Evolutionary conservation across 2,329 filamentous ascomycete species (phyloP).

Genomic region (Paraconiothyrium sp.): DNA sequence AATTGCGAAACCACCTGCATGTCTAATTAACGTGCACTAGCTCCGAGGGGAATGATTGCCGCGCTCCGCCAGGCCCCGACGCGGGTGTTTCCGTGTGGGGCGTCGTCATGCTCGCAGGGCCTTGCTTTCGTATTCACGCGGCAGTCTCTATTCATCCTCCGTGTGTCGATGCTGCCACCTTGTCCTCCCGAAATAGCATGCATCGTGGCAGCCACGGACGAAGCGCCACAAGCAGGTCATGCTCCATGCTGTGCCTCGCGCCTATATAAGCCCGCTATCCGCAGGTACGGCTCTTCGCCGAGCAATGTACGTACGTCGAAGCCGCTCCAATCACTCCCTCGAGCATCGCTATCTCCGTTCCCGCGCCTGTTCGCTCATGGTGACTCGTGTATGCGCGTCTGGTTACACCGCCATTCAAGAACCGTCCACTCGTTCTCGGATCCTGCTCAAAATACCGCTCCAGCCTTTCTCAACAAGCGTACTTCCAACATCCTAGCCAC

Average conservation of each 20-base stretch:
- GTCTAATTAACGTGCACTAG: neutral
- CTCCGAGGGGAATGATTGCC: neutral
- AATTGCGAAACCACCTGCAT: conserved; percentile 1
- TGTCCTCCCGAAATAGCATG: neutral
- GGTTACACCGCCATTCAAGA: neutral
- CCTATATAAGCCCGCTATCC: neutral
- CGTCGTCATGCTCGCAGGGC: neutral
- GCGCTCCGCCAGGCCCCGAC: neutral
- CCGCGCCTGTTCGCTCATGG: neutral
- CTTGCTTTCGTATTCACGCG: neutral
- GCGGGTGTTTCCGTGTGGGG: conserved; percentile 8
- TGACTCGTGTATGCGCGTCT: neutral
- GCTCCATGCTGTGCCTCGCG: neutral
- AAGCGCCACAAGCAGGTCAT: neutral
- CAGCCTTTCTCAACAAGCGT: neutral
- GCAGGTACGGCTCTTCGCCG: conserved; percentile 9
- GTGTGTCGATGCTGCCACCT: neutral
- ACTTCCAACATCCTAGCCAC: too few relatives aligned
- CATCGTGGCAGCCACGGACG: neutral
- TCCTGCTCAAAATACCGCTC: neutral
- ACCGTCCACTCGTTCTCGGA: neutral
- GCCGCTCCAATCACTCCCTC: conserved; percentile 4
- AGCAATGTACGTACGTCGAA: conserved; percentile 2
- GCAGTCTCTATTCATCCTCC: neutral
- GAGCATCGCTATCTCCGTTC: neutral